Percentiles rank a stretch among this genome's conserved stretches.
Evolutionary conservation across 2,329 filamentous ascomycete genomes (phyloP).

Genomic region (Pyrenophora seminiperda): DNA sequence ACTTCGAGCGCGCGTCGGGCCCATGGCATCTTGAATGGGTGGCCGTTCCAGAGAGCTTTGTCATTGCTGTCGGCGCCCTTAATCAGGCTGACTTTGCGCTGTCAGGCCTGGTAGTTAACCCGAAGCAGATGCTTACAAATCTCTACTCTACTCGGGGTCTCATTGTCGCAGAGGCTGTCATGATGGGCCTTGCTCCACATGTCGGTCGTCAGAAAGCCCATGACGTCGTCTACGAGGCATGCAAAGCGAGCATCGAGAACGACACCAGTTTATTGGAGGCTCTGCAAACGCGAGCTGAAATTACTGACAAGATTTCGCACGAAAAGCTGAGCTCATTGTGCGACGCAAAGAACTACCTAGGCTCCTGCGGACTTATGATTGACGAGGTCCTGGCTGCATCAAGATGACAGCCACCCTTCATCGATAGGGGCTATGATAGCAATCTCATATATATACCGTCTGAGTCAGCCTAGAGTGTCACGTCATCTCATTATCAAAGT

Average conservation of each 20-base stretch:
- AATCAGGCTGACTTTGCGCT: conserved; percentile 61
- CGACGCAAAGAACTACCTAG: conserved; percentile 59
- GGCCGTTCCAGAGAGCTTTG: conserved; percentile 60
- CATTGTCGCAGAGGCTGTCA: conserved; percentile 64
- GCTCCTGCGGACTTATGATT: conserved; percentile 44
- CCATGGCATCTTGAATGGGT: conserved; percentile 66
- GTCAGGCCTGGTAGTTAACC: conserved; percentile 58
- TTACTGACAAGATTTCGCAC: conserved; percentile 52
- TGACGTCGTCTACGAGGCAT: conserved; percentile 62
- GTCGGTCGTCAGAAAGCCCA: conserved; percentile 60
- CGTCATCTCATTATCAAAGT: not conserved
- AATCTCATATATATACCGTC: conserved; percentile 2
- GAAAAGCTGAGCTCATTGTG: conserved; percentile 59
- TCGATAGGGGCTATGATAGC: not conserved
- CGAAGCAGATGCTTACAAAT: conserved; percentile 57
- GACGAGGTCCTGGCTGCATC: conserved; percentile 42
- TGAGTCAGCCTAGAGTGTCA: conserved; percentile 12
- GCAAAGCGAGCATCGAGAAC: conserved; percentile 56
- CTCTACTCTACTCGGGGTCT: conserved; percentile 58
- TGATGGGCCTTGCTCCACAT: conserved; percentile 63
- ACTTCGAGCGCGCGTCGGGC: conserved; percentile 63
- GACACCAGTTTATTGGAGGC: conserved; percentile 52
- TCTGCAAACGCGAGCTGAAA: conserved; percentile 48
- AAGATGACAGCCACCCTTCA: conserved; percentile 18
- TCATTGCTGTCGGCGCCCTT: conserved; percentile 58